Percentiles rank a stretch among this genome's conserved stretches.
Conservation (phyloP, 75 land plant species). For the Chamaecyparis obtusa region DNA sequence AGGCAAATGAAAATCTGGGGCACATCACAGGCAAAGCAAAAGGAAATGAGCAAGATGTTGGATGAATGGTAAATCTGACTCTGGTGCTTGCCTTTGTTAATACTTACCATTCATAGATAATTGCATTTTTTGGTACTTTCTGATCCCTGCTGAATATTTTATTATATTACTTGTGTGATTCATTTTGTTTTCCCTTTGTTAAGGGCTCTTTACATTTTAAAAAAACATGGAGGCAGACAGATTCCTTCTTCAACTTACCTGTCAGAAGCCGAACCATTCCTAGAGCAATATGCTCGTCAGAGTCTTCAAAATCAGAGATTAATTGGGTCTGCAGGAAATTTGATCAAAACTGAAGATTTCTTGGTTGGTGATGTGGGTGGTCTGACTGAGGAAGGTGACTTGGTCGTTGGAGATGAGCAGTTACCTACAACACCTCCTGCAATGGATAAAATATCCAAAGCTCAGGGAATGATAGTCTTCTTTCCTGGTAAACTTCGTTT, state of each 20-base stretch:
- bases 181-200: not conserved
- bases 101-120: not conserved
- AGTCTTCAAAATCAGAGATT: conserved; percentile 72
- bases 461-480: conserved; percentile 88
- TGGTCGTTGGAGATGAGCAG: conserved; percentile 30
- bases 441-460: conserved; percentile 38
- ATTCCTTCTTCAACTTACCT: conserved; percentile 60
- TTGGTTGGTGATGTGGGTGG: conserved; percentile 53
- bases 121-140: not conserved
- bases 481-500: conserved; percentile 70
- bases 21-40: conserved; percentile 77
- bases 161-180: not conserved
- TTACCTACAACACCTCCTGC: conserved; percentile 23
- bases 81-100: not conserved
- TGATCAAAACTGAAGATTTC: conserved; percentile 69
- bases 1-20: conserved; percentile 98
- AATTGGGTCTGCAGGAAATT: conserved; percentile 85
- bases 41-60: conserved; percentile 68
- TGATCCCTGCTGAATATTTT: not conserved
- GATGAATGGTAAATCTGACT: conserved; percentile 75
- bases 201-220: conserved; percentile 83
- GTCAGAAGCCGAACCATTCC: conserved; percentile 94
- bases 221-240: conserved; percentile 55
- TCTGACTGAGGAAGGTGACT: conserved; percentile 67
- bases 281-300: conserved; percentile 83